phyloP scores from a whole-genome alignment of 139 green algal species.

The Closterium sp. region DNA sequence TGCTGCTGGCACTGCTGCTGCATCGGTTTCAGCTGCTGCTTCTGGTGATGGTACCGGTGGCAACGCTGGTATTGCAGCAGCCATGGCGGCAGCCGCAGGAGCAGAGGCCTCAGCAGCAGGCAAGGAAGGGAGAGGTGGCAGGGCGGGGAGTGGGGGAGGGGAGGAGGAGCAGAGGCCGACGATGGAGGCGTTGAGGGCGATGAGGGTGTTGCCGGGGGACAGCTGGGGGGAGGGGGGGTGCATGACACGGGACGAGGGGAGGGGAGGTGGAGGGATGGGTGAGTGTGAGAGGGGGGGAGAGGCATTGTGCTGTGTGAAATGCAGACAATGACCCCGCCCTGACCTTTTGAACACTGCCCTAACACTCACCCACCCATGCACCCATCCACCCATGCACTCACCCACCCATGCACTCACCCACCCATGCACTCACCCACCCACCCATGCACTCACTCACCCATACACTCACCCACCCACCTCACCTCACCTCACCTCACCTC shows the following conservation, averaged over 20 bases:
- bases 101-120: neutral
- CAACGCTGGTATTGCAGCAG: neutral
- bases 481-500: neutral
- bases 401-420: too few relatives aligned
- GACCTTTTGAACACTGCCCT: too few relatives aligned
- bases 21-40: neutral
- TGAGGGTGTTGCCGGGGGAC: neutral
- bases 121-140: neutral
- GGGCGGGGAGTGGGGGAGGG: neutral
- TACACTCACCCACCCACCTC: too few relatives aligned
- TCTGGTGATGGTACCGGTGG: neutral
- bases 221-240: neutral
- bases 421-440: too few relatives aligned
- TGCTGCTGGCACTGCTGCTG: neutral
- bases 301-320: too few relatives aligned
- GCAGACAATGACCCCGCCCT: too few relatives aligned
- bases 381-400: too few relatives aligned
- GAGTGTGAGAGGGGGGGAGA: neutral
- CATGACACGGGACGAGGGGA: too few relatives aligned
- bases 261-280: too few relatives aligned
- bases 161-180: conserved; percentile 5
- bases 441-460: too few relatives aligned
- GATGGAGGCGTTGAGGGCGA: conserved; percentile 2
- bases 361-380: too few relatives aligned
- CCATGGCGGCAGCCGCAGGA: neutral